These are phyloP conservation scores for Niebla homalea DNA, from an alignment of 495 filamentous ascomycete genomes.

Conservation along the genomic window DNA sequence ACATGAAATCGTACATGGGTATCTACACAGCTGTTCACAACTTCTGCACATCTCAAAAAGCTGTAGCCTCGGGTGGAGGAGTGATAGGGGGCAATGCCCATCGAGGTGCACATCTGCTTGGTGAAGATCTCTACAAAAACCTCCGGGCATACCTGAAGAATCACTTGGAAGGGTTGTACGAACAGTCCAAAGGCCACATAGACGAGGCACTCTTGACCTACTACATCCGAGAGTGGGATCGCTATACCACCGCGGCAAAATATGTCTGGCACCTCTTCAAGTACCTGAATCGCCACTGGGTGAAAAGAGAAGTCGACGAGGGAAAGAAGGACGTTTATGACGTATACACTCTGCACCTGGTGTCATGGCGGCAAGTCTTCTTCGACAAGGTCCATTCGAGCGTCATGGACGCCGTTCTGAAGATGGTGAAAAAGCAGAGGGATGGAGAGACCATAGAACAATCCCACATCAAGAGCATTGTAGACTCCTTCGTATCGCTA, in stretches of 20 bases:
- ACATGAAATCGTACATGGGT: constrained; percentile 93
- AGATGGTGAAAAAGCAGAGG: constrained; percentile 91
- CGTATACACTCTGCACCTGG: constrained; percentile 91
- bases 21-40: constrained; percentile 98
- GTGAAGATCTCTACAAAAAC: constrained; percentile 90
- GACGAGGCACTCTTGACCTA: constrained; percentile 88
- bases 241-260: constrained; percentile 88
- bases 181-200: constrained; percentile 57
- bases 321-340: constrained; percentile 98
- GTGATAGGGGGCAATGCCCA: constrained; percentile 45
- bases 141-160: constrained; percentile 68
- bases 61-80: constrained; percentile 37
- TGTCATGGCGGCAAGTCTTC: constrained; percentile 85
- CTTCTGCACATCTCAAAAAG: constrained; percentile 98
- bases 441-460: constrained; percentile 98
- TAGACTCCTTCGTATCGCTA: constrained; percentile 91
- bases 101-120: constrained; percentile 83
- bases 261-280: constrained; percentile 95
- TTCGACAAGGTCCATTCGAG: constrained; percentile 70
- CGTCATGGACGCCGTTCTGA: constrained; percentile 91
- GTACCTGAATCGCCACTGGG: constrained; percentile 98
- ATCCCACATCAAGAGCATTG: constrained; percentile 89
- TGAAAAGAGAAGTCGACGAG: constrained; percentile 97
- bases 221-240: constrained; percentile 92
- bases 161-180: constrained; percentile 55